Conservation (phyloP, 2,329 filamentous ascomycete genomes). For the Phyllosticta capitalensis region DNA sequence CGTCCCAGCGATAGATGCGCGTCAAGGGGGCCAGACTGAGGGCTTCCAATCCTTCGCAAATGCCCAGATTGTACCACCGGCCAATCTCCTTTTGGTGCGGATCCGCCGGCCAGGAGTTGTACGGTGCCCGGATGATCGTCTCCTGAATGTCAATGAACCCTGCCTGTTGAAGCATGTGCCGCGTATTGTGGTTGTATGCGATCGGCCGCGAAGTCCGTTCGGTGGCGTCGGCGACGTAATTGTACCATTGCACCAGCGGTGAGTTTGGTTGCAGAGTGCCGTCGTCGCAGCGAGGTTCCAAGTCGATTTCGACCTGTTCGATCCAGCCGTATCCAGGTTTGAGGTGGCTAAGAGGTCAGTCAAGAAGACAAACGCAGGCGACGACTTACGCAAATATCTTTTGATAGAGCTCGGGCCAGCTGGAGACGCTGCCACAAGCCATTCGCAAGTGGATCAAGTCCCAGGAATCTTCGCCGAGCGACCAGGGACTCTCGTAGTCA, state of each 20-base stretch:
- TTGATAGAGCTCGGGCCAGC: constrained; percentile 66
- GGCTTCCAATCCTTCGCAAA: constrained; percentile 64
- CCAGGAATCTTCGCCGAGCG: constrained; percentile 56
- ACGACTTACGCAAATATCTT: constrained; percentile 50
- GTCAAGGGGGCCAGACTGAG: constrained; percentile 66
- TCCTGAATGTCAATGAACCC: constrained; percentile 77
- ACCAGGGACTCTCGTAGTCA: constrained; percentile 74
- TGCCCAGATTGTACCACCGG: constrained; percentile 72
- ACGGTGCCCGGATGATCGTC: constrained; percentile 56
- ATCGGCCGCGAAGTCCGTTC: constrained; percentile 55
- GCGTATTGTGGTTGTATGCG: constrained; percentile 53
- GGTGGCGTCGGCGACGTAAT: constrained; percentile 59
- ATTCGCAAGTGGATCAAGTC: constrained; percentile 79
- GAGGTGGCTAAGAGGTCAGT: constrained; percentile 50
- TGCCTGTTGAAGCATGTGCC: constrained; percentile 51
- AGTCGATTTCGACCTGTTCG: constrained; percentile 87
- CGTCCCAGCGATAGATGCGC: constrained; percentile 51
- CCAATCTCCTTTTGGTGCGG: constrained; percentile 58
- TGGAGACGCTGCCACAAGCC: constrained; percentile 66
- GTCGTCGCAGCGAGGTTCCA: constrained; percentile 63
- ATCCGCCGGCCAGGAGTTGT: constrained; percentile 64
- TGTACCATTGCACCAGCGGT: constrained; percentile 58
- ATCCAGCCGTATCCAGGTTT: constrained; percentile 65
- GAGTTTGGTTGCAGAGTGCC: constrained; percentile 49
- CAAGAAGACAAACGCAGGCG: constrained; percentile 23